phyloP scores from a whole-genome alignment of 2,329 filamentous ascomycete genomes.

The Macrophomina phaseolina region DNA sequence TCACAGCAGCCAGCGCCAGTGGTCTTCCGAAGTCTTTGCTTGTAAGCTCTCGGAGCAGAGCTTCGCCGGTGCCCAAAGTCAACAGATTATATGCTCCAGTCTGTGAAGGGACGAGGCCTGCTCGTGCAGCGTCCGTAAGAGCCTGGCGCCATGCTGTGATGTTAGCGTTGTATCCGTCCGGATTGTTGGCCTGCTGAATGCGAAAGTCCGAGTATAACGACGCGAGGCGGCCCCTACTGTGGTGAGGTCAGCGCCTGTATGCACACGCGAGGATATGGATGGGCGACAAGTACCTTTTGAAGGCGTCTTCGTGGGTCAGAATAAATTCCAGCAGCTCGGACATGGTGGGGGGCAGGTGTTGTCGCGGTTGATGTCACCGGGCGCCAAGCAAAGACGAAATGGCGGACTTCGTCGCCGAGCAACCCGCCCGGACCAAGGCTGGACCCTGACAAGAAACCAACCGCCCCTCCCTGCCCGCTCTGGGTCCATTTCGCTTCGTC shows the following conservation, averaged over 20 bases:
- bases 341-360: conserved; percentile 51
- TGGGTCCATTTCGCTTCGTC: neutral
- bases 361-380: conserved; percentile 25
- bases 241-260: conserved; percentile 29
- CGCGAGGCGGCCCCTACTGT: conserved; percentile 72
- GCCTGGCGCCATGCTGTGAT: conserved; percentile 78
- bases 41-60: conserved; percentile 73
- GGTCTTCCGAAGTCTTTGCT: conserved; percentile 81
- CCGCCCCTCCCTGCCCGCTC: neutral
- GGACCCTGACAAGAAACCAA: neutral
- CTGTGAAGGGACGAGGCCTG: conserved; percentile 61
- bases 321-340: conserved; percentile 70
- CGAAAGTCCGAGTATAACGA: conserved; percentile 90
- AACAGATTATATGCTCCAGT: conserved; percentile 53
- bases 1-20: conserved; percentile 76
- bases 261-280: neutral
- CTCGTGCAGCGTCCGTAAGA: conserved; percentile 70
- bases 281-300: conserved; percentile 48
- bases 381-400: conserved; percentile 21
- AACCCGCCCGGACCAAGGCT: neutral
- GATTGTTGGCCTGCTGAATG: conserved; percentile 75
- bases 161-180: conserved; percentile 84
- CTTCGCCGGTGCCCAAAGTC: conserved; percentile 61
- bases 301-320: conserved; percentile 55
- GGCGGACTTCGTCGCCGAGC: neutral